These are phyloP conservation scores for Hordeum vulgare DNA, from an alignment of 176 grass and related monocot genomes.

Conservation along the genomic window DNA sequence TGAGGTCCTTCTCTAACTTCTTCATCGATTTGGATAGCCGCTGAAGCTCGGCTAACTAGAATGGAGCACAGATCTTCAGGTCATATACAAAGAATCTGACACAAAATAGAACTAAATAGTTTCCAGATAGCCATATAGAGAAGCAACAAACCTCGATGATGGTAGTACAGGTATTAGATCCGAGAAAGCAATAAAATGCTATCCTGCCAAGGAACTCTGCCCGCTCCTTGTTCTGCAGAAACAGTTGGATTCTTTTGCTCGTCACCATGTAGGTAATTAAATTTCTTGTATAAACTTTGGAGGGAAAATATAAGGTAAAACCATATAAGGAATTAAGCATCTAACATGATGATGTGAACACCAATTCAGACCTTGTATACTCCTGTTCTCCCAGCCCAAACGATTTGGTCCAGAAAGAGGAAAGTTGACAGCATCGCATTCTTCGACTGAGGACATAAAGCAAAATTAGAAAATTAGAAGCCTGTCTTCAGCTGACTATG, in stretches of 20 bases:
- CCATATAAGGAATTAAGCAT: not conserved
- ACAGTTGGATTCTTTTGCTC: not conserved
- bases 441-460: constrained; percentile 53
- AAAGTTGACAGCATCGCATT: constrained; percentile 86
- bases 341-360: not conserved
- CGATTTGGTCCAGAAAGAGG: constrained; percentile 89
- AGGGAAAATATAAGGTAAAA: not conserved
- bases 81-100: no score
- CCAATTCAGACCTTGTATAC: constrained; percentile 71
- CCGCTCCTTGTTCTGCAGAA: constrained; percentile 69
- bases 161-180: constrained; percentile 58
- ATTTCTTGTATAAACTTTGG: not conserved
- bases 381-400: constrained; percentile 85
- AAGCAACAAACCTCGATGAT: constrained; percentile 44
- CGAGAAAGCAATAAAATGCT: constrained; percentile 70
- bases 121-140: not conserved
- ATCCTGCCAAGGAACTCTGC: constrained; percentile 57
- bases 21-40: constrained; percentile 66
- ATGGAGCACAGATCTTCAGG: not conserved
- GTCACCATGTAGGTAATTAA: not conserved
- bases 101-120: not conserved
- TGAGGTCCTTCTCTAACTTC: constrained; percentile 72
- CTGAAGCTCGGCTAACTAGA: constrained; percentile 61
- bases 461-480: not conserved
- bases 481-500: not conserved